These are phyloP conservation scores for Ashbya aceris DNA, from an alignment of 1,139 yeast genomes.

Conservation along the genomic window DNA sequence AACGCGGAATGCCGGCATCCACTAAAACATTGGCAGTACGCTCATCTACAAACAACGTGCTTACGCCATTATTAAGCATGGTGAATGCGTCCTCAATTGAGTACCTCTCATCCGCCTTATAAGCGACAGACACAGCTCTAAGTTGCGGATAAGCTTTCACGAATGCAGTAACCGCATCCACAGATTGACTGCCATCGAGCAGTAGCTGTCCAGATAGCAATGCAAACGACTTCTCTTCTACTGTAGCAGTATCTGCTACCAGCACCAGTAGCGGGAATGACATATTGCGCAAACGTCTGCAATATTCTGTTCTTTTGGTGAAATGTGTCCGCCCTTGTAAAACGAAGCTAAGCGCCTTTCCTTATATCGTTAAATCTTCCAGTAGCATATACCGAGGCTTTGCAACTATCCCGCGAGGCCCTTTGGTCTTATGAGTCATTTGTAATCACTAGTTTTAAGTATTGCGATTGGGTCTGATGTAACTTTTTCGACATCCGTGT, in stretches of 20 bases:
- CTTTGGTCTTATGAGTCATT: too few species aligned
- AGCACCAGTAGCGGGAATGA: constrained; percentile 23
- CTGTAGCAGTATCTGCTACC: constrained; percentile 14
- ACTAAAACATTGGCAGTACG: constrained; percentile 32
- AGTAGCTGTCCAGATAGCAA: constrained; percentile 20
- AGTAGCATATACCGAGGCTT: too few species aligned
- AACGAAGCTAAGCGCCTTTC: too few species aligned
- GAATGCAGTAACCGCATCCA: constrained; percentile 13
- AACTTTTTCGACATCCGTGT: too few species aligned
- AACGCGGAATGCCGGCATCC: constrained; percentile 47
- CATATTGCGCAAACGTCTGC: background rate
- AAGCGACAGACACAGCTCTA: constrained; percentile 15
- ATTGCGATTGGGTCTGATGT: too few species aligned
- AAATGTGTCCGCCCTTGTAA: too few species aligned
- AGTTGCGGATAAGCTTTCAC: constrained; percentile 9
- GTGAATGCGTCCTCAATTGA: constrained; percentile 42
- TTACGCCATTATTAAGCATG: constrained; percentile 61
- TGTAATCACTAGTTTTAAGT: too few species aligned
- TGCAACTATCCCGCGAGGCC: too few species aligned
- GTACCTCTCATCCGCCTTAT: constrained; percentile 7
- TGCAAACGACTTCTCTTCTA: constrained; percentile 17
- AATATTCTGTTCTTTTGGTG: too few species aligned
- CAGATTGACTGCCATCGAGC: constrained; percentile 14
- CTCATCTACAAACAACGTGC: constrained; percentile 39
- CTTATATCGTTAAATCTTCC: too few species aligned